Conservation (phyloP, 1,284 basidiomycete genomes). For the Pseudozyma pruni region DNA sequence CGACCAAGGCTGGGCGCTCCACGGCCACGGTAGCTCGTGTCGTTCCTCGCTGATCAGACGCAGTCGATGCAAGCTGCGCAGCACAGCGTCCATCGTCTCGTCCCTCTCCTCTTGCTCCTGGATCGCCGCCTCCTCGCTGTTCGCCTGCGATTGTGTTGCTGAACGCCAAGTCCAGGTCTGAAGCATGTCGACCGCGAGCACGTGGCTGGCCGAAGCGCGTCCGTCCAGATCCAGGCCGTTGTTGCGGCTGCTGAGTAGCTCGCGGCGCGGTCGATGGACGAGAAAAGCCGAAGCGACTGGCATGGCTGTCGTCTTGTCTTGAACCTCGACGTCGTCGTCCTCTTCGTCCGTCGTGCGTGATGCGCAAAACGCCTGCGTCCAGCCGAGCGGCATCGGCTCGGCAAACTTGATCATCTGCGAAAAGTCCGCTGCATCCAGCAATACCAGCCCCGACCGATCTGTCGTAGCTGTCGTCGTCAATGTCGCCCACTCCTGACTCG, state of each 20-base stretch:
- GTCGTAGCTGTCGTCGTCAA: not conserved
- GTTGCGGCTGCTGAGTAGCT: conserved; percentile 1
- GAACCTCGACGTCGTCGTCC: not conserved
- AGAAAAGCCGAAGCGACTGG: conserved; percentile 13
- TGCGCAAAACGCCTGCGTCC: conserved; percentile 18
- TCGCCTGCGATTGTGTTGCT: too few species aligned
- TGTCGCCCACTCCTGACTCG: conserved; percentile 11
- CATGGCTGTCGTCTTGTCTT: conserved; percentile 1
- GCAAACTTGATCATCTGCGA: conserved; percentile 28
- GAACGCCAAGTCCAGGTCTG: not conserved
- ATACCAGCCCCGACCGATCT: conserved; percentile 10
- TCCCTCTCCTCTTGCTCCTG: not conserved
- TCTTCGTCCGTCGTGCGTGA: not conserved
- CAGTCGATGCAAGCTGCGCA: conserved; percentile 28
- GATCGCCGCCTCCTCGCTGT: not conserved
- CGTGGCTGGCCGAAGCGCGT: not conserved
- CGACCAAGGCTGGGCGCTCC: conserved; percentile 23
- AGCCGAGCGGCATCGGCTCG: conserved; percentile 20
- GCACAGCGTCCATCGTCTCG: conserved; percentile 3
- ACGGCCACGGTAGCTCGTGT: conserved; percentile 19
- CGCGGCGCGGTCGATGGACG: conserved; percentile 11
- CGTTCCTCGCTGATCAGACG: conserved; percentile 33
- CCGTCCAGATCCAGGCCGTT: not conserved
- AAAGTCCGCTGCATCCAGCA: conserved; percentile 29
- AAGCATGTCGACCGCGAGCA: conserved; percentile 20